Conservation (phyloP, 495 filamentous ascomycete genomes). For the Hypoxylon rickii region DNA sequence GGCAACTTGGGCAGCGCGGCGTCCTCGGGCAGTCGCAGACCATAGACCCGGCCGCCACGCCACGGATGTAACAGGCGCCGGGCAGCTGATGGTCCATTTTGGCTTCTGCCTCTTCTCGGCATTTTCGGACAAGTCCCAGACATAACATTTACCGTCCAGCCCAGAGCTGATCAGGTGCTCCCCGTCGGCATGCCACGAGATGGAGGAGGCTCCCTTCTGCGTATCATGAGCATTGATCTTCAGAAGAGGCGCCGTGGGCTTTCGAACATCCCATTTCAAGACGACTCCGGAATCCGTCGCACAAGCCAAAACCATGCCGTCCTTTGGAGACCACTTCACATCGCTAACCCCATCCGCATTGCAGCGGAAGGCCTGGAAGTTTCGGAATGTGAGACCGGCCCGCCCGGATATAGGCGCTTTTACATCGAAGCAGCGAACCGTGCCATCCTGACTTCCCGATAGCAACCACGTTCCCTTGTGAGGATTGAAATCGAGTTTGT, state of each 20-base stretch:
- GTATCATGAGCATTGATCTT: slow-evolving; percentile 79
- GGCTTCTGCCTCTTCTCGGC: slow-evolving; percentile 82
- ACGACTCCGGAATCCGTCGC: slow-evolving; percentile 84
- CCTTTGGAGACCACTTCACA: slow-evolving; percentile 84
- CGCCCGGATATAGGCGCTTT: slow-evolving; percentile 44
- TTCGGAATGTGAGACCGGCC: slow-evolving; percentile 49
- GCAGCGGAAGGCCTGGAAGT: slow-evolving; percentile 51
- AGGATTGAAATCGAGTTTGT: slow-evolving; percentile 88
- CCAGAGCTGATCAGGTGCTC: slow-evolving; percentile 86
- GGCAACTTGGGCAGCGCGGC: slow-evolving; percentile 60
- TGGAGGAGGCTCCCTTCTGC: slow-evolving; percentile 72
- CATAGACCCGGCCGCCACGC: slow-evolving; percentile 86
- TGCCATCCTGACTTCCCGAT: slow-evolving; percentile 90
- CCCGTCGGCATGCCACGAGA: slow-evolving; percentile 97
- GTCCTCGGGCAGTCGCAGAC: slow-evolving; percentile 67
- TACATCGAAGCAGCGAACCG: slow-evolving; percentile 68
- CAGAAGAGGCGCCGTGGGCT: slow-evolving; percentile 52
- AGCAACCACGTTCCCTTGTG: slow-evolving; percentile 75
- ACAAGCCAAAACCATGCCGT: slow-evolving; percentile 85
- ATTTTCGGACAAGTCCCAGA: slow-evolving; percentile 88
- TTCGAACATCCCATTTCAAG: slow-evolving; percentile 60
- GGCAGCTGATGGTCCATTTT: slow-evolving; percentile 60
- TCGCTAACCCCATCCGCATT: slow-evolving; percentile 81
- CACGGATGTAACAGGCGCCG: slow-evolving; percentile 70
- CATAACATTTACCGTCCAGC: slow-evolving; percentile 78